A percentile compares a stretch with the other conserved stretches of the same genome.
These are phyloP conservation scores for Cercospora sp. DNA, from an alignment of 2,329 filamentous ascomycete species.

Conservation along the genomic window DNA sequence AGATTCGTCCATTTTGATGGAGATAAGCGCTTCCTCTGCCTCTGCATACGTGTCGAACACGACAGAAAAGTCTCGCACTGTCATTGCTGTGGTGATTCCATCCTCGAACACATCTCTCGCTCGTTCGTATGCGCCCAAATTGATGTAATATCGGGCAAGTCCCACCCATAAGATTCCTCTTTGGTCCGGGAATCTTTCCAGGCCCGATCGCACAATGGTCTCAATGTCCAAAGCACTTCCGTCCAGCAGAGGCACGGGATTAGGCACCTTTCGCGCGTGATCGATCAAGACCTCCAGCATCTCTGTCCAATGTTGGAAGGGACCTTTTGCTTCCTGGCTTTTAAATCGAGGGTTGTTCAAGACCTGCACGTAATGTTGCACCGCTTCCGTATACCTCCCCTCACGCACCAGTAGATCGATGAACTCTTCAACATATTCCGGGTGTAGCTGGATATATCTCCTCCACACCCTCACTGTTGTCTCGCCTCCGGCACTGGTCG, in stretches of 20 bases:
- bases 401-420: conserved; percentile 84
- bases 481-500: conserved; percentile 82
- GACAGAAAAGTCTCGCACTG: conserved; percentile 92
- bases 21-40: conserved; percentile 94
- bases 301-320: conserved; percentile 96
- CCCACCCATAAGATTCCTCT: conserved; percentile 93
- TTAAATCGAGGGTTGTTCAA: conserved; percentile 87
- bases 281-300: conserved; percentile 94
- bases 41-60: conserved; percentile 96
- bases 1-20: conserved; percentile 84
- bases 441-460: conserved; percentile 95
- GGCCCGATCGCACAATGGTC: conserved; percentile 87
- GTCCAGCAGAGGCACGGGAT: conserved; percentile 76
- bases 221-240: conserved; percentile 87
- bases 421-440: conserved; percentile 92
- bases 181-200: conserved; percentile 87
- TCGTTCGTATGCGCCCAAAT: conserved; percentile 85
- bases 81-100: conserved; percentile 97
- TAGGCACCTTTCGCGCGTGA: conserved; percentile 61
- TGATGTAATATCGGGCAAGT: conserved; percentile 94
- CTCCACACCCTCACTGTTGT: conserved; percentile 93
- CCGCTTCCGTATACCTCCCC: conserved; percentile 84
- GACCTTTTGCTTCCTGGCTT: conserved; percentile 90
- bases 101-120: conserved; percentile 94
- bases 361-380: conserved; percentile 85